phyloP scores from a whole-genome alignment of 2,329 filamentous ascomycete genomes.

The Nothophaeocryptopus gaeumannii region DNA sequence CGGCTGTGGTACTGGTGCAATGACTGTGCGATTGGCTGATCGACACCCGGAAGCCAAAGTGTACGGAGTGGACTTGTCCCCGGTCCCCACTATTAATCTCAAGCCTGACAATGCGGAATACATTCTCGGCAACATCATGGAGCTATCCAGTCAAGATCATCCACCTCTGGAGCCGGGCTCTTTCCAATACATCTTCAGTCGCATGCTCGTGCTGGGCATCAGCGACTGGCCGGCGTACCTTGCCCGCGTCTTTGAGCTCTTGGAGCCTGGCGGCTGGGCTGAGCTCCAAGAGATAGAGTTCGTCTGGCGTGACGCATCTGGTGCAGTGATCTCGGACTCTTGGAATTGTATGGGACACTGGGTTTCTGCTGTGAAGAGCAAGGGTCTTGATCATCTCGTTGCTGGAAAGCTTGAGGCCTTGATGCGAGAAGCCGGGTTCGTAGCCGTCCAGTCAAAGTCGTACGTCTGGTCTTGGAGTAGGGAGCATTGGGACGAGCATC shows the following conservation, averaged over 20 bases:
- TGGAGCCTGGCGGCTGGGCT: conserved; percentile 8
- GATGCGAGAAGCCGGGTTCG: conserved; percentile 14
- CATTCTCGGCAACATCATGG: conserved; percentile 10
- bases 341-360: conserved; percentile 11
- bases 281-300: conserved; percentile 15
- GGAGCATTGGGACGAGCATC: neutral
- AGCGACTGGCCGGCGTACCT: conserved; percentile 11
- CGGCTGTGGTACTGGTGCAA: conserved; percentile 43
- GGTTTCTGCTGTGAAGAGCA: neutral
- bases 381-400: conserved; percentile 8
- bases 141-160: conserved; percentile 3
- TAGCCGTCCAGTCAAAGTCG: conserved; percentile 6
- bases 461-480: conserved; percentile 6
- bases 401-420: conserved; percentile 5
- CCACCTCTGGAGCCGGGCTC: conserved; percentile 1
- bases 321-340: conserved; percentile 8
- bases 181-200: conserved; percentile 13
- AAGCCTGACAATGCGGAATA: conserved; percentile 10
- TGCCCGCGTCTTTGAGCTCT: neutral
- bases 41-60: conserved; percentile 8
- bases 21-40: conserved; percentile 23
- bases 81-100: conserved; percentile 1
- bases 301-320: conserved; percentile 1
- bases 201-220: conserved; percentile 7
- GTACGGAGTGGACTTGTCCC: conserved; percentile 12